phyloP scores from a whole-genome alignment of 179 eudicot species.

The Spinacia oleracea region DNA sequence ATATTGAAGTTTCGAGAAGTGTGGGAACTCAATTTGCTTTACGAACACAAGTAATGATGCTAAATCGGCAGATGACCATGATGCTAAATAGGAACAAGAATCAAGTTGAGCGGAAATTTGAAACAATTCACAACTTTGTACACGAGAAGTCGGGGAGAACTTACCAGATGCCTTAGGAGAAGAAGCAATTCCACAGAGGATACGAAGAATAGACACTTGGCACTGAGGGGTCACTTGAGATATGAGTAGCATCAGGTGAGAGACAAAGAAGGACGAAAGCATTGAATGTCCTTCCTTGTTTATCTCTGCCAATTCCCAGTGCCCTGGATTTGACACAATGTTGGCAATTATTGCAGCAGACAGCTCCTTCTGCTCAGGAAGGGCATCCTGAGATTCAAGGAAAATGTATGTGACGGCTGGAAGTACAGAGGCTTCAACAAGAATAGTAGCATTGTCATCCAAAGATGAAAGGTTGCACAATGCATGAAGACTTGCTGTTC shows the following conservation, averaged over 20 bases:
- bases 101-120: neutral
- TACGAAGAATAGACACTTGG: slow-evolving; percentile 51
- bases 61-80: neutral
- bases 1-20: neutral
- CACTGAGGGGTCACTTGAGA: slow-evolving; percentile 48
- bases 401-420: slow-evolving; percentile 51
- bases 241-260: slow-evolving; percentile 41
- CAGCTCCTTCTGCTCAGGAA: slow-evolving; percentile 41
- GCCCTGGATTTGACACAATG: slow-evolving; percentile 62
- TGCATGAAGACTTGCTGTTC: slow-evolving; percentile 54
- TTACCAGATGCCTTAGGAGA: slow-evolving; percentile 71
- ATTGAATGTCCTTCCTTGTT: slow-evolving; percentile 46
- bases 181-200: slow-evolving; percentile 56
- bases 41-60: neutral
- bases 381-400: slow-evolving; percentile 37
- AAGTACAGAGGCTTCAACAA: slow-evolving; percentile 56
- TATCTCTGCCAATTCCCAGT: slow-evolving; percentile 65
- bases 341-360: slow-evolving; percentile 58
- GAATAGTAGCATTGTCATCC: slow-evolving; percentile 64
- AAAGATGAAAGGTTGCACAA: slow-evolving; percentile 52
- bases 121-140: neutral
- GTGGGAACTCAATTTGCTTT: neutral
- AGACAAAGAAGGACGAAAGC: slow-evolving; percentile 48
- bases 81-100: neutral
- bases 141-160: slow-evolving; percentile 17